Base-by-base conservation (phyloP, 768 basidiomycete genomes). In the Nevesoporus exiguus region DNA sequence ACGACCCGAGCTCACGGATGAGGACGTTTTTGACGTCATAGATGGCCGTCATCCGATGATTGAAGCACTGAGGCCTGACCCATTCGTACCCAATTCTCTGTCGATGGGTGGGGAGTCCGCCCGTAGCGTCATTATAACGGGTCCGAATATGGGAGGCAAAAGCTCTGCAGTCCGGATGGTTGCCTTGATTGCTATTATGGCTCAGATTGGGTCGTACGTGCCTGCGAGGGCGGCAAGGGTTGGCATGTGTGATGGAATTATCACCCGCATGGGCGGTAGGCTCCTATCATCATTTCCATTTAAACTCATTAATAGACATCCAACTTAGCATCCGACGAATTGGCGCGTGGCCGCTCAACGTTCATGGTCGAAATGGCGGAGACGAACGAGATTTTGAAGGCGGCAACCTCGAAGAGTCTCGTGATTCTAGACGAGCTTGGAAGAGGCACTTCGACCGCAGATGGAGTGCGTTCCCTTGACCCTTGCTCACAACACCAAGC, bases 331-430 rank as follows among this genome's bases (percentile, higher is more conserved):
- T 88, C 84, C 10, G 96, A 98, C 66, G 93, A 97, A 59, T 71
- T 98, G 24, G 81, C 84, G 7, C 80, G 88, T 36, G 93, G 93
- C 0, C 83, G 91, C 8, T 96, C 93, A 0, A 98, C 90, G 0
- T 97, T 98, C 68, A 97, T 97, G 95, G 91, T 98, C 3, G 96
- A 99, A 71, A 86, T 98, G 78, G 79, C 88, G 6, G 94, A 98
- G 68, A 97, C 95, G 0, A 88, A 85, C 61, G 91, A 97, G 62
- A 94, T 98, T 52, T 71, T 98, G 14, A 79, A 84, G 33, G 76
- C 83, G 4, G 88, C 91, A 1, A 89, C 92, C 0, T 69, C 77
- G 4, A 79, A 78, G 29, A 93, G 90, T 47, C 77, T 98, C 11
- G 89, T 99, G 13, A 88, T 99, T 37, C 76, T 98, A 3, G 96